Evolutionary conservation across 768 basidiomycete species (phyloP).

Genomic region (Termitomyces sp.): DNA sequence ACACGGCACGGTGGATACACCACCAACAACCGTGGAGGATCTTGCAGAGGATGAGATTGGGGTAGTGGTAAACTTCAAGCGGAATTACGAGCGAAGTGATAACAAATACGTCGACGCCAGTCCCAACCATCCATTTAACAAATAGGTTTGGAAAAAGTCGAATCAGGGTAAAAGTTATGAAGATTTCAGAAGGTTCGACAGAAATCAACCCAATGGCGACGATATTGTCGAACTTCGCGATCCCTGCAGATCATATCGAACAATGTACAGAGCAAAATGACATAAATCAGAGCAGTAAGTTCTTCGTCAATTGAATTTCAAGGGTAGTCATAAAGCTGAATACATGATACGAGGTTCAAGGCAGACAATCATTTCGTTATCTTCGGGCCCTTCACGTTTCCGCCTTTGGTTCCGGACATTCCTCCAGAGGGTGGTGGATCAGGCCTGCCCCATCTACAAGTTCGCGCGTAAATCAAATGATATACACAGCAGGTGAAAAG

Average conservation of each 20-base stretch:
- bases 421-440: background rate
- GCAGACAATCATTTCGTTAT: background rate
- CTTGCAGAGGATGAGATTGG: slow-evolving; percentile 3
- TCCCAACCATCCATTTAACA: slow-evolving; percentile 1
- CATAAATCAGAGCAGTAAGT: no score
- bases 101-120: background rate
- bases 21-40: slow-evolving; percentile 15
- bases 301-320: background rate
- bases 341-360: background rate
- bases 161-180: background rate
- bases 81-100: background rate
- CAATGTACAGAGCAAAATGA: no score
- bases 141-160: background rate
- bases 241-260: no score
- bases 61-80: background rate
- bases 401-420: background rate
- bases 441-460: background rate
- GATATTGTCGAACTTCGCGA: no score
- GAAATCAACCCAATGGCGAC: background rate
- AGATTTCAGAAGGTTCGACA: background rate
- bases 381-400: background rate
- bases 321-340: background rate
- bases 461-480: background rate
- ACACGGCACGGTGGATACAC: slow-evolving; percentile 12
- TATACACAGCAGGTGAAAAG: background rate